Percentiles rank a stretch among this genome's conserved stretches.
Conservation (phyloP, 108 stramenopile species). For the Cyclotella sp. region DNA sequence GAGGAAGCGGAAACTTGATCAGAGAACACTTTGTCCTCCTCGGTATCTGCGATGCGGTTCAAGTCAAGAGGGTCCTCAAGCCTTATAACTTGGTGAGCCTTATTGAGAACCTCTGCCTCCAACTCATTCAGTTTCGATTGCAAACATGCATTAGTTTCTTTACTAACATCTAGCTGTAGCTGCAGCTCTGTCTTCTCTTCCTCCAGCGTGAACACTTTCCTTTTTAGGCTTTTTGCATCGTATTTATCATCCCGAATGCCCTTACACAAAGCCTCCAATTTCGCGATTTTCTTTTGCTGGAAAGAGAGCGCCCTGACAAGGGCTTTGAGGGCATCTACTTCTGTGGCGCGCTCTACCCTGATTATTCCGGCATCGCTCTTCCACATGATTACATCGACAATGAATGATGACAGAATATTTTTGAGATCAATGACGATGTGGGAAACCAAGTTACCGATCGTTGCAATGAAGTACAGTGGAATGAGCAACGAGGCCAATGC, state of each 20-base stretch:
- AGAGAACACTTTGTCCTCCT: neutral
- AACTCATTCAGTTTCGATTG: neutral
- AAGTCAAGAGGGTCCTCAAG: neutral
- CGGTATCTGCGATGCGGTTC: neutral
- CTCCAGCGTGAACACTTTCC: neutral
- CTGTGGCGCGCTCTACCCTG: neutral
- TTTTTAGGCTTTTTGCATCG: neutral
- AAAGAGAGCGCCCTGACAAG: neutral
- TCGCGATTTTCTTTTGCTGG: constrained; percentile 4
- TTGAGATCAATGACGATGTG: neutral
- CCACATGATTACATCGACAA: neutral
- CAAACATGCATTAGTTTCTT: neutral
- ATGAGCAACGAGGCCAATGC: neutral
- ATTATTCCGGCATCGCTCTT: neutral
- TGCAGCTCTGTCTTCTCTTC: neutral
- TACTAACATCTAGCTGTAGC: neutral
- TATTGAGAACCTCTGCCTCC: neutral
- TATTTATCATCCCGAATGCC: neutral
- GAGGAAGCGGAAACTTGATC: neutral
- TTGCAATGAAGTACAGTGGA: neutral
- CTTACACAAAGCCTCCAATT: neutral
- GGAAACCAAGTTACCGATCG: neutral
- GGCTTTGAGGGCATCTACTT: constrained; percentile 5
- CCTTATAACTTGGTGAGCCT: neutral
- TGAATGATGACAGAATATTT: neutral